These are phyloP conservation scores for Lactarius psammicola DNA, from an alignment of 768 basidiomycete genomes.

Conservation along the genomic window DNA sequence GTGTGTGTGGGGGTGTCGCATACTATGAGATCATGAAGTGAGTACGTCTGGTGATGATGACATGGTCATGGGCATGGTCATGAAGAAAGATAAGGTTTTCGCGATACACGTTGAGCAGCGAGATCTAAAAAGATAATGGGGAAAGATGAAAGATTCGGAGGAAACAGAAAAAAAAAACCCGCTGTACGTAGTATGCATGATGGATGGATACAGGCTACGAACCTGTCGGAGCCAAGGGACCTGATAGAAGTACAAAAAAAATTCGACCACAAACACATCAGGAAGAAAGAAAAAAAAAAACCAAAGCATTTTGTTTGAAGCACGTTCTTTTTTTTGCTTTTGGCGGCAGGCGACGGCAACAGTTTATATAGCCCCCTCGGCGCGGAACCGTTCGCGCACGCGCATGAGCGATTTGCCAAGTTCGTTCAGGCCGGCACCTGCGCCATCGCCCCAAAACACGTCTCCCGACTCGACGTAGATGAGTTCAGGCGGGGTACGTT, in stretches of 20 bases:
- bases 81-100: neutral
- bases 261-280: neutral
- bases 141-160: too few species aligned
- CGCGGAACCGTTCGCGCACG: constrained; percentile 49
- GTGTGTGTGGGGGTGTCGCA: neutral
- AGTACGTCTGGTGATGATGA: neutral
- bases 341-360: neutral
- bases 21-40: neutral
- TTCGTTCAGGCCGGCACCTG: constrained; percentile 55
- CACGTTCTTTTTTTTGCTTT: neutral
- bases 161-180: neutral
- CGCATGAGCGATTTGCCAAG: constrained; percentile 59
- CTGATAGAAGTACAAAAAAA: constrained; percentile 5
- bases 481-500: constrained; percentile 46
- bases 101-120: neutral
- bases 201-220: neutral
- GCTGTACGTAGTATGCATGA: neutral
- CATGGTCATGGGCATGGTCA: neutral
- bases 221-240: constrained; percentile 9
- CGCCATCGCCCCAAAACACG: constrained; percentile 66
- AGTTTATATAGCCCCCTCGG: constrained; percentile 29
- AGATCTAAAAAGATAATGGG: constrained; percentile 10
- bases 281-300: neutral
- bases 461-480: constrained; percentile 56
- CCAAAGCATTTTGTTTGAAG: neutral